Conservation (phyloP, 2,329 filamentous ascomycete genomes). For the Colletotrichum lindemuthianum region DNA sequence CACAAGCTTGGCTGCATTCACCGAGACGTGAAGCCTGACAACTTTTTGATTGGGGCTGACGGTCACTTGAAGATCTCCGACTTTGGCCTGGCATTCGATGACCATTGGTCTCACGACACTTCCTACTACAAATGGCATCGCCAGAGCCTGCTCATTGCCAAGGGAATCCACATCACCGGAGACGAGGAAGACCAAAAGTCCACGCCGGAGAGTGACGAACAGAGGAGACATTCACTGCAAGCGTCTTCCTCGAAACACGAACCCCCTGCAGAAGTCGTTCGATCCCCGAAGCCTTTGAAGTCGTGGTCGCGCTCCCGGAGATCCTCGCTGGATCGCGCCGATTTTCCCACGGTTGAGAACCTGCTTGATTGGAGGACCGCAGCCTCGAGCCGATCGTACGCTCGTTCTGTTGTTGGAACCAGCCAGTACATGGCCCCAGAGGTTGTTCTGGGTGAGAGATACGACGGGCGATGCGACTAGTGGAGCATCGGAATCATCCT, state of each 20-base stretch:
- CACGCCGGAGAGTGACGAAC: neutral
- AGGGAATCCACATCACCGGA: conserved; percentile 78
- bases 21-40: conserved; percentile 96
- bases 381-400: conserved; percentile 75
- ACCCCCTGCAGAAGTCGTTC: conserved; percentile 37
- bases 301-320: too few relatives aligned
- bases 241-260: conserved; percentile 31
- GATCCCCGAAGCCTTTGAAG: conserved; percentile 38
- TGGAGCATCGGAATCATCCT: conserved; percentile 96
- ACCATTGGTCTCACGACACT: conserved; percentile 93
- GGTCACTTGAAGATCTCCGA: conserved; percentile 96
- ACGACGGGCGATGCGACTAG: conserved; percentile 95
- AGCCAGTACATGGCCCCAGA: conserved; percentile 99
- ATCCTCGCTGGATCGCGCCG: too few relatives aligned
- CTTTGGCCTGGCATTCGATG: conserved; percentile 94
- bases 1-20: conserved; percentile 92
- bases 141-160: conserved; percentile 79
- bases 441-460: conserved; percentile 81
- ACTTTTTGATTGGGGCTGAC: conserved; percentile 88
- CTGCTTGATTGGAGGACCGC: conserved; percentile 77
- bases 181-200: conserved; percentile 72
- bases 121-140: conserved; percentile 86
- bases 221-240: conserved; percentile 19
- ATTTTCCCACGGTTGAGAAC: conserved; percentile 46
- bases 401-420: conserved; percentile 89